Evolutionary conservation across 306 rosid genomes (phyloP), one percentile per base, ranked within the genome.

Genomic region (Sindora glabra): DNA sequence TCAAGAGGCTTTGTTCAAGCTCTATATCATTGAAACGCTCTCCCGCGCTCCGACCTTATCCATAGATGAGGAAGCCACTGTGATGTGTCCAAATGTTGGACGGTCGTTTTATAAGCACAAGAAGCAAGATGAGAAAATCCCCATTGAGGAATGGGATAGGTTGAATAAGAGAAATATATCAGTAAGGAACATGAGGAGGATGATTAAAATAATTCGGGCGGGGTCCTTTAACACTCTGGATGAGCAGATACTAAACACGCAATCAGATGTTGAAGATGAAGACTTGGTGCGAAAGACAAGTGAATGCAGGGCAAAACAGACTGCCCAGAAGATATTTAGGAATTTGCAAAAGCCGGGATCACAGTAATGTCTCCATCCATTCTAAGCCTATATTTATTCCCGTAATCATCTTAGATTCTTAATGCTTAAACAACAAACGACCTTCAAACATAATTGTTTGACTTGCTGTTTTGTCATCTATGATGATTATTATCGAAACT

Each of bases 181-280:
- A 12, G 86, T 83, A 0, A 79, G 89, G 89, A 82, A 82, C 42
- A 82, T 82, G 89, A 82, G 79, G 79, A 79, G 85, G 67, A 65
- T 82, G 26, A 69, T 82, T 68, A 82, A 55, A 39, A 76, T 76
- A 3, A 80, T 79, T 37, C 56, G 78, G 48, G 46, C 73, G 22
- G 89, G 89, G 10, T 27, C 81, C 26, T 69, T 79, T 39, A 61
- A 76, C 6, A 79, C 89, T 15, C 46, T 79, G 11, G 82, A 79
- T 49, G 84, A 82, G 62, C 84, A 75, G 65, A 44, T 76, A 57
- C 26, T 36, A 56, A 76, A 77, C 62, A n/a, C n/a, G n/a, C n/a
- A n/a, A n/a, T 29, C 82, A 5, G 58, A 72, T 5, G 13, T 10
- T 6, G 77, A 42, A 23, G 80, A 78, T 41, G 82, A 72, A 32